Percentiles rank a stretch among this genome's conserved stretches.
phyloP scores from a whole-genome alignment of 2,329 filamentous ascomycete genomes.

The Akanthomyces dipterigenus region DNA sequence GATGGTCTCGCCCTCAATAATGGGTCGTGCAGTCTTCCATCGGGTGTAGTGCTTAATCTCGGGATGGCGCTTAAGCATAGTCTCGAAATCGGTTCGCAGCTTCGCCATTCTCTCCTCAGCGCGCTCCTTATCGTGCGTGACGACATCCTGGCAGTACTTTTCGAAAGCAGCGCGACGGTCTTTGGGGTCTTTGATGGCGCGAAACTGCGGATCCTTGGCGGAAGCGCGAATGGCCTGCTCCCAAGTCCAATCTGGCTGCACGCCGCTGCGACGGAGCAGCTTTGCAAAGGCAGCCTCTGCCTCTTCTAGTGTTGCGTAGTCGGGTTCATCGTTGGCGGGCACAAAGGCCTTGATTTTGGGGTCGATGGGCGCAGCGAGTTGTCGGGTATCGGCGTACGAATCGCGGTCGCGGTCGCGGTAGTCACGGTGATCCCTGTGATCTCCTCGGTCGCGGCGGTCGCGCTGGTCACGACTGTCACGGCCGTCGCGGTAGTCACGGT shows the following conservation, averaged over 20 bases:
- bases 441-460: constrained; percentile 16
- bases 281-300: constrained; percentile 92
- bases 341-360: constrained; percentile 52
- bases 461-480: constrained; percentile 14
- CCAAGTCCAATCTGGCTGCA: constrained; percentile 91
- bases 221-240: constrained; percentile 79
- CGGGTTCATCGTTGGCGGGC: constrained; percentile 62
- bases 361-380: constrained; percentile 51
- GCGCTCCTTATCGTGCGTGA: constrained; percentile 87
- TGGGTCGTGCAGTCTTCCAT: constrained; percentile 92
- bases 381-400: constrained; percentile 47
- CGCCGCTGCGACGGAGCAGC: constrained; percentile 73
- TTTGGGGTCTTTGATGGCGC: constrained; percentile 85
- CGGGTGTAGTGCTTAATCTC: constrained; percentile 96
- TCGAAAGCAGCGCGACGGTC: constrained; percentile 88
- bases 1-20: constrained; percentile 91
- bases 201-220: constrained; percentile 87
- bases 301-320: constrained; percentile 75
- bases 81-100: constrained; percentile 86
- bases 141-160: constrained; percentile 87
- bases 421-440: constrained; percentile 24
- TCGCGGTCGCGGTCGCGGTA: constrained; percentile 27
- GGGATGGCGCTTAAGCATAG: constrained; percentile 91
- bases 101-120: constrained; percentile 90
- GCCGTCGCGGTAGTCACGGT: constrained; percentile 16